phyloP scores from a whole-genome alignment of 1,139 yeast species.

The Suhomyces wounanorum region DNA sequence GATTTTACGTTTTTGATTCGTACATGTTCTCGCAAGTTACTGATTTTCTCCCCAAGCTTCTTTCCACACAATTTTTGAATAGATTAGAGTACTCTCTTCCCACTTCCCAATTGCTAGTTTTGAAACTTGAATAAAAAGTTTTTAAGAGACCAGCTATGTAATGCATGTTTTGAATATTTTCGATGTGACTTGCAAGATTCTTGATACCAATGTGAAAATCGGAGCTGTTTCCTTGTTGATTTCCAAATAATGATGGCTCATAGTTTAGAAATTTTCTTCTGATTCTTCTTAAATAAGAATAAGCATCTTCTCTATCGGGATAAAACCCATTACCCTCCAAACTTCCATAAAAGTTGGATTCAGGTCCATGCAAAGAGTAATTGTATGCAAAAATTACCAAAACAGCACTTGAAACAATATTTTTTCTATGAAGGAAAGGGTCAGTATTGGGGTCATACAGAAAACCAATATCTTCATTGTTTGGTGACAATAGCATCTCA shows the following conservation, averaged over 20 bases:
- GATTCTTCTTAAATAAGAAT: slow-evolving; percentile 36
- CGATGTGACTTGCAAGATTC: slow-evolving; percentile 9
- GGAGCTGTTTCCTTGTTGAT: slow-evolving; percentile 2
- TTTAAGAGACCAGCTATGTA: slow-evolving; percentile 56
- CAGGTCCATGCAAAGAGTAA: slow-evolving; percentile 57
- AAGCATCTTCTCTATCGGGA: slow-evolving; percentile 40
- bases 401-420: slow-evolving; percentile 54
- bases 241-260: slow-evolving; percentile 27
- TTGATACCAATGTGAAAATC: slow-evolving; percentile 10
- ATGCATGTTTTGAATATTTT: slow-evolving; percentile 35
- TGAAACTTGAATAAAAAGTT: slow-evolving; percentile 28
- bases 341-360: slow-evolving; percentile 32
- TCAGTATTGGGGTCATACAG: slow-evolving; percentile 52
- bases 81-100: slow-evolving; percentile 59
- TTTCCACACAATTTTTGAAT: slow-evolving; percentile 53
- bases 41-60: slow-evolving; percentile 53
- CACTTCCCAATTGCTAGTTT: slow-evolving; percentile 56
- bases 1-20: slow-evolving; percentile 3
- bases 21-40: slow-evolving; percentile 56
- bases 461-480: slow-evolving; percentile 28
- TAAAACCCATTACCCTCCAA: slow-evolving; percentile 17
- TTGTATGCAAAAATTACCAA: slow-evolving; percentile 62
- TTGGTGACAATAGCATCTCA: slow-evolving; percentile 20
- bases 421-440: slow-evolving; percentile 56
- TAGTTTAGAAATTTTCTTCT: slow-evolving; percentile 32